Conservation (phyloP, 2,329 filamentous ascomycete genomes). For the Colletotrichum cordylinicola region DNA sequence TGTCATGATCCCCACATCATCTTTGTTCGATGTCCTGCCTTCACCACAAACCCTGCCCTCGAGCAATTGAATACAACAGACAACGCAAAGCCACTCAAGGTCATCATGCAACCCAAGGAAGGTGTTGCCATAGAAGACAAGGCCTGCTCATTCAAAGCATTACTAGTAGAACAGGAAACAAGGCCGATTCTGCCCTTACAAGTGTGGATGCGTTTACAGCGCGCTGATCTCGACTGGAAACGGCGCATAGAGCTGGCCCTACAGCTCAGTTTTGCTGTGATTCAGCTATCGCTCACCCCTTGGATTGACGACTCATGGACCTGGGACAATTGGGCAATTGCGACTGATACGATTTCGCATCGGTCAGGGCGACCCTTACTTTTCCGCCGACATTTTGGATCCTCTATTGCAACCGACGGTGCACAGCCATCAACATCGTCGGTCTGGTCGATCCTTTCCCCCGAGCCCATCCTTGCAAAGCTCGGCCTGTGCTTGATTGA, state of each 20-base stretch:
- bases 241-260: not conserved
- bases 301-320: not conserved
- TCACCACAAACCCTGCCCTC: not conserved
- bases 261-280: not conserved
- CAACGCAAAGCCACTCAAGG: not conserved
- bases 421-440: rapidly evolving
- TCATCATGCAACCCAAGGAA: not conserved
- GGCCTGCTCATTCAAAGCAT: not conserved
- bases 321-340: not conserved
- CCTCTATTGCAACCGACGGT: rapidly evolving
- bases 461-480: not conserved
- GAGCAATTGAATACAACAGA: not conserved
- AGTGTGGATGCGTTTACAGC: not conserved
- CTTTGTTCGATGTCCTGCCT: not conserved
- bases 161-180: not conserved
- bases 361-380: not conserved
- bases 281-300: not conserved
- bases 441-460: not conserved
- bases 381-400: not conserved
- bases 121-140: not conserved
- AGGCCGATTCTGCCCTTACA: not conserved
- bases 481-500: not conserved
- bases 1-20: not conserved
- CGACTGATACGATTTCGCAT: not conserved
- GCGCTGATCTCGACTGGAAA: not conserved